Conservation (phyloP, 2,329 filamentous ascomycete genomes). For the Coccinonectria pachysandricola region DNA sequence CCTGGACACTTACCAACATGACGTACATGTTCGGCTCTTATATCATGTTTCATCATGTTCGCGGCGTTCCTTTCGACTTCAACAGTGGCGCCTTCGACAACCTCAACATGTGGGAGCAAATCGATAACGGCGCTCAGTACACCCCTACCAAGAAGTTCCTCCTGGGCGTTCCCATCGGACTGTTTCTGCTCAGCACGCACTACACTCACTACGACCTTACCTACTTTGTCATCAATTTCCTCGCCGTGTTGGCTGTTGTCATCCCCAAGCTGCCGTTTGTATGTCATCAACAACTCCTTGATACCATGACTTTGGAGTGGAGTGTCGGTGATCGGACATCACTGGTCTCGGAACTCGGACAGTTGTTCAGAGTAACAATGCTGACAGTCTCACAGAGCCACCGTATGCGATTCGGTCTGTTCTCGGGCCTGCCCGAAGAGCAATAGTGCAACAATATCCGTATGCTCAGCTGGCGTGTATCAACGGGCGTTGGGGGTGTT, state of each 20-base stretch:
- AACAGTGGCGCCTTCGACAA: conserved; percentile 98
- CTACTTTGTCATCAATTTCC: conserved; percentile 95
- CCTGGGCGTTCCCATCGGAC: conserved; percentile 81
- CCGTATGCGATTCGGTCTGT: conserved; percentile 65
- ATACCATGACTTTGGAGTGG: no score
- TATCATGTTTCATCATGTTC: conserved; percentile 99
- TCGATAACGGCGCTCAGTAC: conserved; percentile 97
- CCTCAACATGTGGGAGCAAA: conserved; percentile 99
- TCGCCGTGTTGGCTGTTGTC: conserved; percentile 84
- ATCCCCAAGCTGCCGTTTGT: conserved; percentile 95
- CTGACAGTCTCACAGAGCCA: conserved; percentile 49
- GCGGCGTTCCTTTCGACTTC: conserved; percentile 97
- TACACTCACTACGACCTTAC: conserved; percentile 97
- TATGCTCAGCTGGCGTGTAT: conserved; percentile 15
- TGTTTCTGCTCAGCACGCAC: conserved; percentile 95
- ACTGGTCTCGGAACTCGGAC: no score
- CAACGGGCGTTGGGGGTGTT: conserved; percentile 15
- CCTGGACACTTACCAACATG: conserved; percentile 97
- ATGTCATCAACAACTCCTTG: no score
- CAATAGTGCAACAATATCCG: conserved; percentile 9
- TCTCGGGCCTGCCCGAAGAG: conserved; percentile 60
- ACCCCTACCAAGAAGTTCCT: conserved; percentile 98
- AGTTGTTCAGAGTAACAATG: no score
- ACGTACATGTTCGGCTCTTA: conserved; percentile 99
- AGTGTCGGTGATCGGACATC: no score